Base-by-base conservation (phyloP, 2,329 filamentous ascomycete genomes). In the Fusarium austroafricanum region DNA sequence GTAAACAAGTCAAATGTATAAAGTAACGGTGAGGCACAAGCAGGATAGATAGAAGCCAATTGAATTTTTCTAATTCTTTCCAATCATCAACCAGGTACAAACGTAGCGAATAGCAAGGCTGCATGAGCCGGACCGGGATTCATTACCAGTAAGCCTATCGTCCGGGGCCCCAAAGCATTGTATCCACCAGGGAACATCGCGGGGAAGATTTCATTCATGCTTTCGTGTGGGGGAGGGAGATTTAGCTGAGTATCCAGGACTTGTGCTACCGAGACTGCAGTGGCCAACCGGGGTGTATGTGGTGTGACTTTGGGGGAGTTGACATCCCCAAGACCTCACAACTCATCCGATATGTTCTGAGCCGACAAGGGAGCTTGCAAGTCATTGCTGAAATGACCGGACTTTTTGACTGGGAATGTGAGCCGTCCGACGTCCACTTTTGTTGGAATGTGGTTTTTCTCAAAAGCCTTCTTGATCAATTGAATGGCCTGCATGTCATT, bases 401-500 rank as follows among this genome's bases (percentile, higher is more conserved):
- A 50, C n/a, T 42, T 45, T 6, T 47, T 54, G 29, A 68, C 54
- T 6, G 78, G 77, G 39, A 79, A 79, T 2, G 73, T 57, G 20
- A 72, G 61, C 17, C 73, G 67, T 28, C 78, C 78, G 17, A 68
- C 63, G 9, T 73, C 67, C 2, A 80, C 75, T 23, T 55, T 62
- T 2, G 74, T 73, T 18, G 69, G 71, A 72, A 76, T 75, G n/a
- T 59, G 61, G 2, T 67, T 74, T 17, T 64, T 61, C 31, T 73
- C 67, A 10, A 80, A 64, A 2, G 75, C 71, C 31, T 73, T 65
- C 46, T 77, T 65, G 23, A 78, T 68, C 9, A 77, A 55, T 38
- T 75, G 65, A 23, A 79, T 55, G 18, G 76, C 55, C 31, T 60
- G 64, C 3, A 71, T 18, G 17, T 77, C 76, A 39, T 74, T 71